Evolutionary conservation across 2,329 filamentous ascomycete species (phyloP), one percentile per base, ranked within the genome.

Genomic region (Parastagonospora avenae): DNA sequence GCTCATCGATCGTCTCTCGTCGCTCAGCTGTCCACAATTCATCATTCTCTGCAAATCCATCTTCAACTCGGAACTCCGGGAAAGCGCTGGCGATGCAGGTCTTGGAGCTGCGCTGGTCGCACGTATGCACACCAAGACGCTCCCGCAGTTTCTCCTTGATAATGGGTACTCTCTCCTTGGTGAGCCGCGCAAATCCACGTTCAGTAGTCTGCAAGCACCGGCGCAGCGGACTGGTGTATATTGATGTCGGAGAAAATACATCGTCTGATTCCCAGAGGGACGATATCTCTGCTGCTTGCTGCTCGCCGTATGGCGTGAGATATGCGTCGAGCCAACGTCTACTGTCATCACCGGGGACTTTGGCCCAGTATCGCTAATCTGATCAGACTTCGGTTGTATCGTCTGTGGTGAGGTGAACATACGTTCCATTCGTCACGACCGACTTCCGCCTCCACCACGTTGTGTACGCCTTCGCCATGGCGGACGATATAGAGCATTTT

Each of bases 341-440:
- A 1, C 82, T 86, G 40, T 76, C 81, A 62, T 88, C 86, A 54
- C 86, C 85, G 19, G 85, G 79, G 2, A 80, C 76, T 47, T 81
- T 76, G 3, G 82, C 79, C 84, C 84, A 88, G 74, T 88, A 86
- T 62, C 82, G 76, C 51, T 74, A 41, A 10, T 59, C 66, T 62
- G 54, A 59, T 8, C n/a, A 32, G 10, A 37, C 12, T 27, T 27
- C 27, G 29, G 14, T 5, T 27, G 8, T 10, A 16, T 16, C 19
- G 39, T 10, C 8, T 10, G 8, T 12, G 14, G 11, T 8, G 28
- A 5, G 11, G 27, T 16, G 14, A 9, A 74, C 81, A 63, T 68
- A 82, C 82, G 64, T 88, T 84, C 85, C 85, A 88, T n/a, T 81
- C 82, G 5, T 82, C 78, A 1, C 84, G 87, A 29, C 85, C 85